Base-by-base conservation (phyloP, 805 yeast genomes). In the Wickerhamiella occidentalis region DNA sequence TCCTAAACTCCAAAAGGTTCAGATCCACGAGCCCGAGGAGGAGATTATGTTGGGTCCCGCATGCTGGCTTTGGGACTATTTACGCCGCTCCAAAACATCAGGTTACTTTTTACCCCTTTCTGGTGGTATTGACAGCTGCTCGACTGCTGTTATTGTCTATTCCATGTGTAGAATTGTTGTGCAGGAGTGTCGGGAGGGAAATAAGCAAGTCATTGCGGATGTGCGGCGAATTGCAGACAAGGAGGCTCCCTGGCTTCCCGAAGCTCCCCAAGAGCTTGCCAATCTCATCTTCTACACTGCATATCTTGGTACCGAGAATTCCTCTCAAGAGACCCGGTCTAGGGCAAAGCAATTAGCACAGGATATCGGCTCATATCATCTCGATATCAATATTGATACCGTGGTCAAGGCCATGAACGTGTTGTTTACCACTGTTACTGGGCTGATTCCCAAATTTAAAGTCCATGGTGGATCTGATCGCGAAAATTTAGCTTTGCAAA, bases 21-120 rank as follows among this genome's bases (percentile, higher is more conserved):
- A 72, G 35, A 82, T 82, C 58, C 94, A 84, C 65, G 61, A 70
- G 1, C 96, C 98, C 2, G 95, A 88, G 60, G 96, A 92, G 66
- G 99, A 92, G 65, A 90, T 92, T 56, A 96, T 97, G 0, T 70
- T 85, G 40, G 99, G 99, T 0, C 99, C 99, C 0, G 98, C 99
- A 0, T 92, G 98, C 64, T 92, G 99, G 99, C 66, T 92, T 55
- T 92, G 99, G 99, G 99, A 92, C 65, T 92, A 92, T 61, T 72
- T 92, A 51, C 77, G 99, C 64, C 76, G 99, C 55, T 85, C 94
- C 57, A 78, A 77, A 56, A 84, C 92, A 47, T 85, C 87, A 0
- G 99, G 99, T 0, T 92, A 74, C 63, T 94, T 92, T 66, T 70
- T 92, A 42, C 97, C 99, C 0, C 70, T 92, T 45, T 82, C 94